A percentile compares a stretch with the other conserved stretches of the same genome.
Conservation (phyloP, 768 basidiomycete species). For the Hygrophorus pudorinus region DNA sequence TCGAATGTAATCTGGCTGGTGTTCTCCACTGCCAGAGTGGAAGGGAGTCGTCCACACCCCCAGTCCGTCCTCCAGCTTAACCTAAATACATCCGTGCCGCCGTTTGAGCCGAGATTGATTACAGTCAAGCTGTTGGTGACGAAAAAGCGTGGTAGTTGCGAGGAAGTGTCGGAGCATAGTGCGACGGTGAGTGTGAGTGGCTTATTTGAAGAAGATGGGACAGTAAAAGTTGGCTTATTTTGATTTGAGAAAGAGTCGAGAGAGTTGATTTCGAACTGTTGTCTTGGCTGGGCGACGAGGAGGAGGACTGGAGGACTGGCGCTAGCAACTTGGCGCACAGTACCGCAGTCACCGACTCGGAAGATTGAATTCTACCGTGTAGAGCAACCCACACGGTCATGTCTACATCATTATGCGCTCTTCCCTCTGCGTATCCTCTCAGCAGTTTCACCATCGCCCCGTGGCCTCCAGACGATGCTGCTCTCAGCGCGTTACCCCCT, state of each 20-base stretch:
- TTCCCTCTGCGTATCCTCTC: no score
- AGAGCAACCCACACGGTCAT: no score
- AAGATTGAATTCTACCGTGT: no score
- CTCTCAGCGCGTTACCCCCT: no score
- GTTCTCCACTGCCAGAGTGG: constrained; percentile 34
- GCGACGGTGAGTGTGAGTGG: constrained; percentile 39
- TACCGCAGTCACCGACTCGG: no score
- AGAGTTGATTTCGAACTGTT: no score
- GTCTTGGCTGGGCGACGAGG: constrained; percentile 20
- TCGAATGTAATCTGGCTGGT: constrained; percentile 39
- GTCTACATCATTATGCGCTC: no score
- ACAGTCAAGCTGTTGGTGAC: constrained; percentile 39
- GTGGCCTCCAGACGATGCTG: no score
- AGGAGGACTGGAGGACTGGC: no score
- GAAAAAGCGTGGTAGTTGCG: constrained; percentile 41
- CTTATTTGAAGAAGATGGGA: constrained; percentile 30
- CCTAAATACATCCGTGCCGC: no score
- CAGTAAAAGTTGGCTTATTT: constrained; percentile 26
- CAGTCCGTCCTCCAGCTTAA: constrained; percentile 34
- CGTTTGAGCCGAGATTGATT: constrained; percentile 24
- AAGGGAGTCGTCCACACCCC: constrained; percentile 43
- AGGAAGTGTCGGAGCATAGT: constrained; percentile 27
- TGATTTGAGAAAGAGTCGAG: constrained; percentile 18
- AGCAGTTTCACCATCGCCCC: no score
- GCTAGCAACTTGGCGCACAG: no score